Conservation (phyloP, 306 rosid genomes). For the apple (Malus domestica) region DNA sequence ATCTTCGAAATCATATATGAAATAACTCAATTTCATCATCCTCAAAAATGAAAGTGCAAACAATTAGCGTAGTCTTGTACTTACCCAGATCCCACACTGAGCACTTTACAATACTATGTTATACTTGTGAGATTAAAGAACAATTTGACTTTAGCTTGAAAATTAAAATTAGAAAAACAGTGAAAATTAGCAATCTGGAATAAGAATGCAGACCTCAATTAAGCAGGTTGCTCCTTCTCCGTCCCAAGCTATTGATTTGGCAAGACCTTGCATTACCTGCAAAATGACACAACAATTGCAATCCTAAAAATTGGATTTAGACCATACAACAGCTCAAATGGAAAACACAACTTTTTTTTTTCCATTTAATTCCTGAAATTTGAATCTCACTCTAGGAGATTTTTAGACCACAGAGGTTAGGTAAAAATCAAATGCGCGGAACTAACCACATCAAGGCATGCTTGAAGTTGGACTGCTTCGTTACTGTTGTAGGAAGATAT, state of each 20-base stretch:
- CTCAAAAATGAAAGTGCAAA: neutral
- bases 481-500: constrained; percentile 53
- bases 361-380: neutral
- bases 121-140: neutral
- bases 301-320: neutral
- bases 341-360: neutral
- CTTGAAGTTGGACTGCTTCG: constrained; percentile 78
- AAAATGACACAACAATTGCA: constrained; percentile 12
- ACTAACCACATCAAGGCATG: constrained; percentile 71
- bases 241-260: constrained; percentile 95
- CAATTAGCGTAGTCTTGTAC: neutral
- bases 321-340: neutral
- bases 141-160: neutral
- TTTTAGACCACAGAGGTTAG: neutral
- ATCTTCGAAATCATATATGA: neutral
- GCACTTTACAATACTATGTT: neutral
- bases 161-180: neutral
- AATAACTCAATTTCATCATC: neutral
- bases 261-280: constrained; percentile 99
- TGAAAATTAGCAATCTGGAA: neutral
- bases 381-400: neutral
- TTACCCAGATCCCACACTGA: neutral
- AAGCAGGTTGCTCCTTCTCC: constrained; percentile 99
- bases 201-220: constrained; percentile 59
- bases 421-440: constrained; percentile 4